Conservation (phyloP, 352 stramenopile species). For the Globisporangium parvum region DNA sequence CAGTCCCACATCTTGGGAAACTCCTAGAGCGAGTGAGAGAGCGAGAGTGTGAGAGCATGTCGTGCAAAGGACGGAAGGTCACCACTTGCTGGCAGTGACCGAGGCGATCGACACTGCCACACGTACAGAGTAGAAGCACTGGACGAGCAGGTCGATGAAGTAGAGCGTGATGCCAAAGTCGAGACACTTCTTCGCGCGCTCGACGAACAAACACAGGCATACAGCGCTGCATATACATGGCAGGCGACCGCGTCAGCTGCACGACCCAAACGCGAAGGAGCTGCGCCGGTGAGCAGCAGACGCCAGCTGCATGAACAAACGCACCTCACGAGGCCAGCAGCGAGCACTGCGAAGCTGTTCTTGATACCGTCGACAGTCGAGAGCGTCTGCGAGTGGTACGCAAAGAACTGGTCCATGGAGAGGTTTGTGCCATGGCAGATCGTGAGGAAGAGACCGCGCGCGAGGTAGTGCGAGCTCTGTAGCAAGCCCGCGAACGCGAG, state of each 20-base stretch:
- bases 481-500: not conserved
- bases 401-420: slow-evolving; percentile 82
- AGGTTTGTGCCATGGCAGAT: slow-evolving; percentile 66
- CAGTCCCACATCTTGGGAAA: slow-evolving; percentile 85
- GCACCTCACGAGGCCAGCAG: slow-evolving; percentile 44
- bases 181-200: slow-evolving; percentile 88
- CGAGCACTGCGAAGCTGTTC: slow-evolving; percentile 70
- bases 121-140: slow-evolving; percentile 79
- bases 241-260: not conserved
- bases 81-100: no score
- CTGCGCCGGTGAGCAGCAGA: not conserved
- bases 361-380: slow-evolving; percentile 73
- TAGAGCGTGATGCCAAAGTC: slow-evolving; percentile 89
- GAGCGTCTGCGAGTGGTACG: slow-evolving; percentile 74
- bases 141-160: slow-evolving; percentile 78
- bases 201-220: slow-evolving; percentile 74
- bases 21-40: slow-evolving; percentile 28
- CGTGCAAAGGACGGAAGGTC: no score
- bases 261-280: not conserved
- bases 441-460: slow-evolving; percentile 61
- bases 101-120: no score
- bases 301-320: not conserved
- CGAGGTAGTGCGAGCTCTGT: slow-evolving; percentile 79
- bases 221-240: slow-evolving; percentile 34
- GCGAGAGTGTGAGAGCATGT: not conserved